These are phyloP conservation scores for Carallia pectinifolia DNA, from an alignment of 345 rosid genomes.

Conservation along the genomic window DNA sequence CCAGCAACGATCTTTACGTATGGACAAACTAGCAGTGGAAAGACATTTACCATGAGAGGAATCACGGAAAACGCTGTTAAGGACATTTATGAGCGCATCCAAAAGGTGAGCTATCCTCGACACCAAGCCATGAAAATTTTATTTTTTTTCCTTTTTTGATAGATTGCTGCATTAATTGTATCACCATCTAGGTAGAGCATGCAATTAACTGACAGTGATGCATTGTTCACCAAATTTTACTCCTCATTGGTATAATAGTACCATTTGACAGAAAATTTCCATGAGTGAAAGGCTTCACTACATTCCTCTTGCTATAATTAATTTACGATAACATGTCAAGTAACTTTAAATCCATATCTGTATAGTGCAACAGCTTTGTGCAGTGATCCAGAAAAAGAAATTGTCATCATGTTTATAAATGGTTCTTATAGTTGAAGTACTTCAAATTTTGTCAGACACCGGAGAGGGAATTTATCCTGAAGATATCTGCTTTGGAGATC, in stretches of 20 bases:
- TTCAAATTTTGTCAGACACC: conserved; percentile 39
- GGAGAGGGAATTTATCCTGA: conserved; percentile 71
- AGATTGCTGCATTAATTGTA: not conserved
- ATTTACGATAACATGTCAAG: no score
- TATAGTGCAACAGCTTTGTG: not conserved
- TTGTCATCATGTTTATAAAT: not conserved
- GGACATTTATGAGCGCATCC: conserved; percentile 70
- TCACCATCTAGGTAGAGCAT: no score
- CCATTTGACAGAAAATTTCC: not conserved
- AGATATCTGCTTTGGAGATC: conserved; percentile 87
- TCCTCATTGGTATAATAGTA: no score
- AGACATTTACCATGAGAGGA: conserved; percentile 92
- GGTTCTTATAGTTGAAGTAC: conserved; percentile 7
- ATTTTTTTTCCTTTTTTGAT: not conserved
- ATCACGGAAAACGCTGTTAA: conserved; percentile 68
- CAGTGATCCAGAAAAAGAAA: not conserved
- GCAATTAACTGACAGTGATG: no score
- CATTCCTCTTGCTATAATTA: not conserved
- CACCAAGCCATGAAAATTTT: not conserved
- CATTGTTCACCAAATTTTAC: no score
- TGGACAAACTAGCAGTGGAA: conserved; percentile 94
- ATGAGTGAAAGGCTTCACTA: not conserved
- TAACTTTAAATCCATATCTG: not conserved
- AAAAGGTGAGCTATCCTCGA: conserved; percentile 41
- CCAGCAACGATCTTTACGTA: conserved; percentile 91